phyloP scores from a whole-genome alignment of 768 basidiomycete genomes.

The Mrakia frigida region DNA sequence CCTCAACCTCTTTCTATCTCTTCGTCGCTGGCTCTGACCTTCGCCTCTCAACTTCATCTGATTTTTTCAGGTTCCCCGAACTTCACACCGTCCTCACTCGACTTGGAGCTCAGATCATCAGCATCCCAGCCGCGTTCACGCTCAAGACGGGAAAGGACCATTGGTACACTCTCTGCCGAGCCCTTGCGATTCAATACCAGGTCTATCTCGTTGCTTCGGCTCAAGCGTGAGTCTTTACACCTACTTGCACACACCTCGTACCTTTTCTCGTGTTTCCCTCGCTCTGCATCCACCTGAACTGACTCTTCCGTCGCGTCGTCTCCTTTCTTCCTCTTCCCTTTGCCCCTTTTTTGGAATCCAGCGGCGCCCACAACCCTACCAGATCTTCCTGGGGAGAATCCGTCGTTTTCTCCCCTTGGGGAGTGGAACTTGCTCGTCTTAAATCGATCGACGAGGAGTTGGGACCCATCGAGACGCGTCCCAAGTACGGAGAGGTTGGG shows the following conservation, averaged over 20 bases:
- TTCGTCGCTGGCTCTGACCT: background rate
- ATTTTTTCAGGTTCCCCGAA: conserved; percentile 38
- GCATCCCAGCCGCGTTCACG: conserved; percentile 42
- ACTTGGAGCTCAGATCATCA: conserved; percentile 38
- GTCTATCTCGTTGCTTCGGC: conserved; percentile 41
- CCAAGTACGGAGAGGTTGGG: conserved; percentile 23
- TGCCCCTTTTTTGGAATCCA: background rate
- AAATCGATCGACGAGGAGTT: conserved; percentile 37
- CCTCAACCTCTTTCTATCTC: no score
- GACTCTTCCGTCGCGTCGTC: no score
- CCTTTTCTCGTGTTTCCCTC: no score
- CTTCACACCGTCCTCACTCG: conserved; percentile 37
- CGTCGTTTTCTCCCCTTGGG: conserved; percentile 42
- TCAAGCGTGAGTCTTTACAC: conserved; percentile 33
- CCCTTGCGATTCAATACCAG: conserved; percentile 40
- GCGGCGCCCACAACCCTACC: conserved; percentile 37
- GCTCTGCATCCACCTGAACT: no score
- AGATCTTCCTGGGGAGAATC: conserved; percentile 42
- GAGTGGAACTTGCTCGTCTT: conserved; percentile 38
- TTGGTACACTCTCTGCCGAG: conserved; percentile 38
- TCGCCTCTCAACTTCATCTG: no score
- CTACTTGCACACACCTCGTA: no score
- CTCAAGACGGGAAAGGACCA: conserved; percentile 42
- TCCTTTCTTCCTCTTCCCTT: background rate
- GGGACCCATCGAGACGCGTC: background rate